phyloP scores from a whole-genome alignment of 129 eudicot species.

The Helianthus tuberosus region DNA sequence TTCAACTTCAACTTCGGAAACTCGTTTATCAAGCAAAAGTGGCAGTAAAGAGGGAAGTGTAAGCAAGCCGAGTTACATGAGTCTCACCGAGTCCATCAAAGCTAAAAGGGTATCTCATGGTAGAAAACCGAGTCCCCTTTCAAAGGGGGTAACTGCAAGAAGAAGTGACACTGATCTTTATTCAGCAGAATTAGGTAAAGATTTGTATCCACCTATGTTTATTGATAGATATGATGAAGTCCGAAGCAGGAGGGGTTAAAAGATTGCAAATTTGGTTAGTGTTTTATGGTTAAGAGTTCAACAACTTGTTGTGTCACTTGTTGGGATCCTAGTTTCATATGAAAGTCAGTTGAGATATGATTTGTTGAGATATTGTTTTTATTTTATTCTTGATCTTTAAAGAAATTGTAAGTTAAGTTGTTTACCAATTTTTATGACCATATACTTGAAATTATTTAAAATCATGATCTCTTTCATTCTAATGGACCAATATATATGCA shows the following conservation, averaged over 20 bases:
- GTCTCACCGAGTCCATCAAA: constrained; percentile 69
- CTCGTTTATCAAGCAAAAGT: constrained; percentile 52
- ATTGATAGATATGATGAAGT: constrained; percentile 42
- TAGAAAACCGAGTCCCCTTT: constrained; percentile 54
- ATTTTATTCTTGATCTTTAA: constrained; percentile 30
- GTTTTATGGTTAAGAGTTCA: constrained; percentile 44
- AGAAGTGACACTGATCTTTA: constrained; percentile 67
- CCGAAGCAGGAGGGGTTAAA: constrained; percentile 26
- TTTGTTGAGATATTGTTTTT: constrained; percentile 25
- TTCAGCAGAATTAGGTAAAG: constrained; percentile 54
- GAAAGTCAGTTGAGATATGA: constrained; percentile 45
- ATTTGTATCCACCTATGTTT: constrained; percentile 66
- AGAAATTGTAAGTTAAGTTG: too few relatives aligned
- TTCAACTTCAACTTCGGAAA: constrained; percentile 60
- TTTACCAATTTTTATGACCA: too few relatives aligned
- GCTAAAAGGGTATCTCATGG: constrained; percentile 65
- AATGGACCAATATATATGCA: too few relatives aligned
- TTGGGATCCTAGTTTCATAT: too few relatives aligned
- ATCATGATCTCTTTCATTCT: too few relatives aligned
- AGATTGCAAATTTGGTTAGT: constrained; percentile 17
- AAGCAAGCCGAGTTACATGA: constrained; percentile 75
- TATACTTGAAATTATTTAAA: too few relatives aligned
- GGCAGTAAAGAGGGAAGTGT: constrained; percentile 39
- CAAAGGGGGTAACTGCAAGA: constrained; percentile 53
- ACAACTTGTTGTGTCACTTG: constrained; percentile 70